These are phyloP conservation scores for Astrothelium macrocarpum DNA, from an alignment of 495 filamentous ascomycete species.

Conservation along the genomic window DNA sequence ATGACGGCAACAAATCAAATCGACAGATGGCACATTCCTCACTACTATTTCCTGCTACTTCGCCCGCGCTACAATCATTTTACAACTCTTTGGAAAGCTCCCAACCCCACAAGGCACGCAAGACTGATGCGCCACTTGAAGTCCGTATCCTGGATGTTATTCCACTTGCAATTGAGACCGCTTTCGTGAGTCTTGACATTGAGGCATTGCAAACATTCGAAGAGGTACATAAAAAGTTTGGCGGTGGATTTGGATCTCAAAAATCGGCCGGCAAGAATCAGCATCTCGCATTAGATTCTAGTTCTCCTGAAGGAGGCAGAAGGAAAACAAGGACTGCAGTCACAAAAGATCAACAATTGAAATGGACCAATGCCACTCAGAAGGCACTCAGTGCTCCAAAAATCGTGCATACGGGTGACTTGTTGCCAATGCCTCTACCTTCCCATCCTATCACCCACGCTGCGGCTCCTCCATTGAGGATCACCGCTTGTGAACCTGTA, in stretches of 20 bases:
- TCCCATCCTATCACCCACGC: conserved; percentile 86
- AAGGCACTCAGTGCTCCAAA: conserved; percentile 58
- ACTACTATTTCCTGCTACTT: conserved; percentile 71
- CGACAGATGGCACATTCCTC: conserved; percentile 56
- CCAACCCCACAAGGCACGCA: conserved; percentile 52
- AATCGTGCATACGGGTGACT: conserved; percentile 73
- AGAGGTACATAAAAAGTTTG: conserved; percentile 53
- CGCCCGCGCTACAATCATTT: conserved; percentile 69
- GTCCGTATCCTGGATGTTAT: conserved; percentile 73
- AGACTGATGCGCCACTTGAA: conserved; percentile 46
- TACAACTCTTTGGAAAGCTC: conserved; percentile 48
- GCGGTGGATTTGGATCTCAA: conserved; percentile 45
- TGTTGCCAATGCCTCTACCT: conserved; percentile 71
- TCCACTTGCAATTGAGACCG: conserved; percentile 66
- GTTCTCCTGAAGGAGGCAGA: background rate
- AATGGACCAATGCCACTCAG: conserved; percentile 66
- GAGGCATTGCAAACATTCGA: conserved; percentile 57
- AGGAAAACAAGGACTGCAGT: conserved; percentile 16
- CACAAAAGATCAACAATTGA: conserved; percentile 39
- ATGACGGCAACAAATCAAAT: conserved; percentile 21
- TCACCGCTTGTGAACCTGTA: conserved; percentile 61
- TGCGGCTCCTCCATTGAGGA: conserved; percentile 61
- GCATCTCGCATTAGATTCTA: conserved; percentile 17
- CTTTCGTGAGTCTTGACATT: conserved; percentile 76
- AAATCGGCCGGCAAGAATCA: conserved; percentile 32